These are phyloP conservation scores for Metschnikowia aberdeeniae DNA, from an alignment of 805 yeast species.

Conservation along the genomic window DNA sequence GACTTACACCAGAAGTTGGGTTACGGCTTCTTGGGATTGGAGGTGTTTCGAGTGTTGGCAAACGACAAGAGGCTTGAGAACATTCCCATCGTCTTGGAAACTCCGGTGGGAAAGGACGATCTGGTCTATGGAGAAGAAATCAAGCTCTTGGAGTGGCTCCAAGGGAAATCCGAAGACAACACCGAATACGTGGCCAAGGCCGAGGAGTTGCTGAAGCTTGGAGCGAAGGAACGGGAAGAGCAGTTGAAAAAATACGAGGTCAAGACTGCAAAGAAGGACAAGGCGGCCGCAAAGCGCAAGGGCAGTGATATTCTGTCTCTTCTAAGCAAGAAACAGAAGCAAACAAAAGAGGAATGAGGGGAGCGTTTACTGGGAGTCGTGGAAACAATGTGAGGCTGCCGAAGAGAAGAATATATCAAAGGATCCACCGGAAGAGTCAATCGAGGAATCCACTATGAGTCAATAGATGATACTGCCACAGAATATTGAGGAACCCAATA, in stretches of 20 bases:
- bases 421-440: no score
- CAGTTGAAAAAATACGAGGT: slow-evolving; percentile 62
- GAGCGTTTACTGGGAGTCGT: no score
- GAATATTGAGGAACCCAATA: no score
- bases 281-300: slow-evolving; percentile 14
- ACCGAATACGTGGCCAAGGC: slow-evolving; percentile 49
- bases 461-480: no score
- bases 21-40: slow-evolving; percentile 82
- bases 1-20: slow-evolving; percentile 92
- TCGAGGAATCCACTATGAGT: no score
- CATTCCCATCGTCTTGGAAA: slow-evolving; percentile 82
- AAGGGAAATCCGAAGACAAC: slow-evolving; percentile 52
- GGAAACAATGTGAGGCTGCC: no score
- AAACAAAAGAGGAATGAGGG: neutral
- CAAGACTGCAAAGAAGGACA: slow-evolving; percentile 37
- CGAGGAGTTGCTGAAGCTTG: slow-evolving; percentile 50
- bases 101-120: slow-evolving; percentile 72
- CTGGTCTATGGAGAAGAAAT: slow-evolving; percentile 75
- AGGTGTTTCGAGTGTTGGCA: slow-evolving; percentile 74
- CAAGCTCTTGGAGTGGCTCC: slow-evolving; percentile 76
- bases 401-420: no score
- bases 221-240: slow-evolving; percentile 66
- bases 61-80: slow-evolving; percentile 57
- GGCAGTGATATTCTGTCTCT: slow-evolving; percentile 20
- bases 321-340: slow-evolving; percentile 16